These are phyloP conservation scores for Ephemerocybe angulata DNA, from an alignment of 768 basidiomycete species.

Conservation along the genomic window DNA sequence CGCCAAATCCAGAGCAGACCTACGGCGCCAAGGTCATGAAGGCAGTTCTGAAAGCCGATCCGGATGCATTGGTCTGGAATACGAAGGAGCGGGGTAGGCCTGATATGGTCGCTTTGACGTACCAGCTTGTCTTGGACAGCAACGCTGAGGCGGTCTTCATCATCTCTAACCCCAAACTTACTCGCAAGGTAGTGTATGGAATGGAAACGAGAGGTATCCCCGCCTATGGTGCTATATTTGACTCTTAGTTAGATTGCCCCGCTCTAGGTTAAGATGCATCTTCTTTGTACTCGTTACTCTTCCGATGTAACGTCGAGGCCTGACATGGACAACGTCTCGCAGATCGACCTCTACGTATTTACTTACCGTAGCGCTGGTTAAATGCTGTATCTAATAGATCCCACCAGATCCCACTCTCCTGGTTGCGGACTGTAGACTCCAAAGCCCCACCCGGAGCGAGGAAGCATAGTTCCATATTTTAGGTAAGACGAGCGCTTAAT, in stretches of 20 bases:
- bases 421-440: too few relatives aligned
- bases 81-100: slow-evolving; percentile 37
- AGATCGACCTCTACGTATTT: too few relatives aligned
- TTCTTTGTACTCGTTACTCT: too few relatives aligned
- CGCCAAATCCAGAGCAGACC: slow-evolving; percentile 36
- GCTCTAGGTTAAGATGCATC: too few relatives aligned
- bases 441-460: too few relatives aligned
- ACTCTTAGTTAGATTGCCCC: slow-evolving; percentile 36
- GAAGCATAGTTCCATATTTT: too few relatives aligned
- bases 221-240: slow-evolving; percentile 40
- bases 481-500: too few relatives aligned
- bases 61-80: slow-evolving; percentile 37
- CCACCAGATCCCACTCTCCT: too few relatives aligned
- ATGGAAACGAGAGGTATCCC: slow-evolving; percentile 39
- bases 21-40: slow-evolving; percentile 39
- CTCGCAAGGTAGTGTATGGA: slow-evolving; percentile 36
- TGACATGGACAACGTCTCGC: too few relatives aligned
- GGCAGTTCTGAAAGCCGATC: slow-evolving; percentile 35
- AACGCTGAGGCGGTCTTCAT: slow-evolving; percentile 40
- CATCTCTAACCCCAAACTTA: slow-evolving; percentile 40
- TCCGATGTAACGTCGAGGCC: too few relatives aligned
- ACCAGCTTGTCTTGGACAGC: slow-evolving; percentile 33
- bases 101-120: slow-evolving; percentile 38
- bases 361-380: too few relatives aligned
- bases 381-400: too few relatives aligned